phyloP scores from a whole-genome alignment of 164 flowering plant genomes.

The Piper longum region DNA sequence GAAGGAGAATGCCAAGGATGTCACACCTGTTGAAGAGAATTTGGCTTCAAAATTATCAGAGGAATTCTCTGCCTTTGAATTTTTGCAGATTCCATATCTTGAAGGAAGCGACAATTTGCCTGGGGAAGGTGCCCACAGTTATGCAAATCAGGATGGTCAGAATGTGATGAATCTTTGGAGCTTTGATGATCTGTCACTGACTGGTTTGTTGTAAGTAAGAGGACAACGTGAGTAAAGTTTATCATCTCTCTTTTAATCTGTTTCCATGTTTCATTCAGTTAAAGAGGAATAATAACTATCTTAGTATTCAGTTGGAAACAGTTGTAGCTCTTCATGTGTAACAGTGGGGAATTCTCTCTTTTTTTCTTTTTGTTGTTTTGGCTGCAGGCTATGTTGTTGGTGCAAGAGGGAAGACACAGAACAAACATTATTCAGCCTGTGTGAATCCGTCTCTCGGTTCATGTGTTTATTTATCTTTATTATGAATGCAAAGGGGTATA shows the following conservation, averaged over 20 bases:
- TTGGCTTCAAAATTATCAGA: constrained; percentile 33
- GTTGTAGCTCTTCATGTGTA: not conserved
- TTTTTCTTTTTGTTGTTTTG: not conserved
- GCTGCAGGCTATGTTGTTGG: not conserved
- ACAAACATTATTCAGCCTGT: not conserved
- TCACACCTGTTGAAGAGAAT: constrained; percentile 18
- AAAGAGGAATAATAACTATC: not conserved
- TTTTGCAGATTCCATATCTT: constrained; percentile 49
- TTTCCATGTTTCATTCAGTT: too few species aligned
- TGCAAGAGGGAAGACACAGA: not conserved
- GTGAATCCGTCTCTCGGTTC: not conserved
- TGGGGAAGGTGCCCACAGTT: constrained; percentile 46
- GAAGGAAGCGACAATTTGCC: constrained; percentile 61
- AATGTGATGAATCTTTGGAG: constrained; percentile 65
- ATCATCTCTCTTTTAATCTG: not conserved
- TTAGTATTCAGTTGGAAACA: too few species aligned
- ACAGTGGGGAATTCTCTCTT: not conserved
- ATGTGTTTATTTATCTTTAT: too few species aligned
- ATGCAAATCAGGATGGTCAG: constrained; percentile 44
- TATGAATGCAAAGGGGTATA: not conserved
- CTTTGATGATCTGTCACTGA: constrained; percentile 39
- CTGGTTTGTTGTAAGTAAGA: not conserved
- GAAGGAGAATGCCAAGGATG: constrained; percentile 25
- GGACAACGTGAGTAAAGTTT: not conserved
- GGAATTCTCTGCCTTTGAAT: constrained; percentile 62